Conservation (phyloP, 805 yeast genomes). For the Barnettozyma wickerhamii region DNA sequence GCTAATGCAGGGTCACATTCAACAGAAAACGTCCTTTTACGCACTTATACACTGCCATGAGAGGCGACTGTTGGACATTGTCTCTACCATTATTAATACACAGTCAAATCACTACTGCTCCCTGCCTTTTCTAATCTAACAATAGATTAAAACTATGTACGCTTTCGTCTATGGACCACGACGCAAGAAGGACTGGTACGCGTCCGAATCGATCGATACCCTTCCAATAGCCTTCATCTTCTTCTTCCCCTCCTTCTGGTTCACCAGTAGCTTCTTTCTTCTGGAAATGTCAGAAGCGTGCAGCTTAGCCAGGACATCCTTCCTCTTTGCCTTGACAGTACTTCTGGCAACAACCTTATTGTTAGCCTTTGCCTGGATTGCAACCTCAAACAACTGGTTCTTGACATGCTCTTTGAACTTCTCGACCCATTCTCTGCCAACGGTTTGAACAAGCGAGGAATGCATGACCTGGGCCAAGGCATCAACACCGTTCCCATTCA, state of each 20-base stretch:
- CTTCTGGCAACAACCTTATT: conserved; percentile 83
- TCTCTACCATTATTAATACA: too few relatives aligned
- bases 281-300: conserved; percentile 93
- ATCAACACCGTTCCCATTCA: conserved; percentile 86
- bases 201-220: conserved; percentile 75
- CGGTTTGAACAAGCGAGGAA: conserved; percentile 61
- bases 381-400: conserved; percentile 86
- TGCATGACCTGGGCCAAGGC: conserved; percentile 93
- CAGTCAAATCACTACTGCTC: too few relatives aligned
- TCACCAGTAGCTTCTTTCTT: conserved; percentile 78
- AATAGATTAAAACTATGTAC: not conserved
- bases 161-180: conserved; percentile 15
- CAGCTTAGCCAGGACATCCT: conserved; percentile 89
- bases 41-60: too few relatives aligned
- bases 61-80: too few relatives aligned
- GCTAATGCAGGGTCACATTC: too few relatives aligned
- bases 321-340: conserved; percentile 87
- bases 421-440: conserved; percentile 79
- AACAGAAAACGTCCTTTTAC: too few relatives aligned
- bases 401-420: conserved; percentile 74
- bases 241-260: conserved; percentile 93
- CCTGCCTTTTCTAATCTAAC: not conserved
- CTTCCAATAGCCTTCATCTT: conserved; percentile 75
- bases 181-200: conserved; percentile 78
- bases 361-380: conserved; percentile 85